Evolutionary conservation across 345 rosid species (phyloP).

Genomic region (Eucalyptus cloeziana): DNA sequence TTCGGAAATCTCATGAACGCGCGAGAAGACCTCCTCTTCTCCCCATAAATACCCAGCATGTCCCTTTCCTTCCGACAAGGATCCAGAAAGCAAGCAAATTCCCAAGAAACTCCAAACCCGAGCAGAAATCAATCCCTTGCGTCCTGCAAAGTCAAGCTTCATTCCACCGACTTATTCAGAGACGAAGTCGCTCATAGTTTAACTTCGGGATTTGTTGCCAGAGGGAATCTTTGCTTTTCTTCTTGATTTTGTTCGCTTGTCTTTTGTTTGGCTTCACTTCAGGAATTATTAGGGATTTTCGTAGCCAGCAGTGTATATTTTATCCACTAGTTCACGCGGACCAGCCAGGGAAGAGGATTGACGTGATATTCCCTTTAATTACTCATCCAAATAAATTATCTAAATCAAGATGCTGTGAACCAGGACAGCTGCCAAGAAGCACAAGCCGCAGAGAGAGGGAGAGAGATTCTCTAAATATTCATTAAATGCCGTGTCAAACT

Average conservation of each 20-base stretch:
- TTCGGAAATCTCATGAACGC: not conserved
- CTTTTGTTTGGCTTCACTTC: not conserved
- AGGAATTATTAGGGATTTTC: not conserved
- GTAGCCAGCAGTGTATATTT: not conserved
- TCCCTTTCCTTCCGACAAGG: not conserved
- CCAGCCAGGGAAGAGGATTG: not conserved
- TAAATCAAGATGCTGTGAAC: not conserved
- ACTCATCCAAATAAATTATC: not conserved
- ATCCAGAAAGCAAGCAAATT: not conserved
- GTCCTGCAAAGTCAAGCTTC: not conserved
- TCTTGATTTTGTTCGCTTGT: not conserved
- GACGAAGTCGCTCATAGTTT: not conserved
- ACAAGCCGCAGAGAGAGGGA: not conserved
- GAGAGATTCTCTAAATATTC: not conserved
- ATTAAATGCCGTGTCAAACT: not conserved
- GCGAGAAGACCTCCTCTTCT: not conserved
- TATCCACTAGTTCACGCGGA: not conserved
- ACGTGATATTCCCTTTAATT: not conserved
- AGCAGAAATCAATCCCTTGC: not conserved
- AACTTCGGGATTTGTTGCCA: no score
- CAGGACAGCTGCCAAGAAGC: not conserved
- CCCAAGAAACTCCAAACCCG: not conserved
- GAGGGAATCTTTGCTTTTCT: not conserved
- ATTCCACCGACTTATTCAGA: not conserved
- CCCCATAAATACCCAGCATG: not conserved